phyloP scores from a whole-genome alignment of 768 basidiomycete species.

The Termitomyces sp. region DNA sequence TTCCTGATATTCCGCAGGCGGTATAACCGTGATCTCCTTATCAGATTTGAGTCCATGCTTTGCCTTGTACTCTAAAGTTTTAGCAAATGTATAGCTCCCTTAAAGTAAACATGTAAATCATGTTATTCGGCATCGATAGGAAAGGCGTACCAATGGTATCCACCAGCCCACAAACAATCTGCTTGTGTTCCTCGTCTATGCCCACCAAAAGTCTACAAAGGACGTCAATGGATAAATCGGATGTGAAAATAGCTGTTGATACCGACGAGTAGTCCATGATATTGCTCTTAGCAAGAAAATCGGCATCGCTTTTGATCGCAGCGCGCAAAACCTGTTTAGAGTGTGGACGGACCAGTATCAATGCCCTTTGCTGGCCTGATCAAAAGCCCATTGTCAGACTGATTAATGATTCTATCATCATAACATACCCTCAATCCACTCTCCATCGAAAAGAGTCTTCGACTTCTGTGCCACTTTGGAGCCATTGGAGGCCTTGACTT shows the following conservation, averaged over 20 bases:
- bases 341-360: conserved; percentile 67
- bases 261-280: conserved; percentile 87
- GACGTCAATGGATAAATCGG: not conserved
- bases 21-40: conserved; percentile 78
- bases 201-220: conserved; percentile 62
- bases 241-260: not conserved
- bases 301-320: conserved; percentile 67
- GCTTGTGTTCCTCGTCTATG: conserved; percentile 60
- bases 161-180: conserved; percentile 76
- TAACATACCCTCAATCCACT: conserved; percentile 75
- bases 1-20: conserved; percentile 76
- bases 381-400: not conserved
- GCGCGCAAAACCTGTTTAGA: conserved; percentile 70
- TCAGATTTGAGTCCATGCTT: conserved; percentile 71
- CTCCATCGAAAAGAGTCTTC: conserved; percentile 73
- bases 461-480: conserved; percentile 31
- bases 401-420: not conserved
- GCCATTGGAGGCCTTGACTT: conserved; percentile 51
- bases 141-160: conserved; percentile 68
- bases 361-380: conserved; percentile 59
- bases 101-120: not conserved
- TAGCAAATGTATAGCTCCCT: conserved; percentile 84
- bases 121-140: not conserved
- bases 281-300: conserved; percentile 70
- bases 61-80: conserved; percentile 83